phyloP scores from a whole-genome alignment of 1,284 basidiomycete species.

The Chondrostereum purpureum region DNA sequence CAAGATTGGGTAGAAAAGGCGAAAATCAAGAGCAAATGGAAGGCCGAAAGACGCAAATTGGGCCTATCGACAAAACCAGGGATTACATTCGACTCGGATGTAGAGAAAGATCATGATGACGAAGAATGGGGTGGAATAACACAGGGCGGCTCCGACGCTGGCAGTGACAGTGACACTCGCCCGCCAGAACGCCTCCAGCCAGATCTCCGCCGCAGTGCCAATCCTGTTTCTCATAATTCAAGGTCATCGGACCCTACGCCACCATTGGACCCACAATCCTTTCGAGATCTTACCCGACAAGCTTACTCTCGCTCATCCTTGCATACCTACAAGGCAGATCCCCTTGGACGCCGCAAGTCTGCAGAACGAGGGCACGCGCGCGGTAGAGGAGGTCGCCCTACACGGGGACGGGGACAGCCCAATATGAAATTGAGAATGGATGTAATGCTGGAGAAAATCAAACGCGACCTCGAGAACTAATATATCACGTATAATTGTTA shows the following conservation, averaged over 20 bases:
- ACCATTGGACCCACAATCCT: constrained; percentile 19
- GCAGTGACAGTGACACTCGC: no score
- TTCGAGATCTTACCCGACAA: constrained; percentile 53
- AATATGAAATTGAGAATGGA: constrained; percentile 77
- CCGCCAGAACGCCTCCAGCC: no score
- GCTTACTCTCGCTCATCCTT: constrained; percentile 56
- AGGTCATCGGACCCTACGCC: constrained; percentile 8
- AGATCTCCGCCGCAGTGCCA: no score
- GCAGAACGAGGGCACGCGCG: constrained; percentile 15
- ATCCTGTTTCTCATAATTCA: constrained; percentile 3
- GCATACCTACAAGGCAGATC: constrained; percentile 49
- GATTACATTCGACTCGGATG: constrained; percentile 16
- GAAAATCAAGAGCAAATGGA: constrained; percentile 76
- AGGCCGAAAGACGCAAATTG: constrained; percentile 63
- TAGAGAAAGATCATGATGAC: constrained; percentile 15
- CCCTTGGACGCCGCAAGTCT: constrained; percentile 17
- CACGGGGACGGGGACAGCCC: constrained; percentile 50
- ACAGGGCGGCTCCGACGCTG: not conserved
- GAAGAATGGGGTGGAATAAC: constrained; percentile 11
- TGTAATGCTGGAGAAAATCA: constrained; percentile 72
- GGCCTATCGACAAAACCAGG: no score
- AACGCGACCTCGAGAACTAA: constrained; percentile 36
- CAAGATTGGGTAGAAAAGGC: constrained; percentile 65
- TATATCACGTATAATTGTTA: constrained; percentile 21
- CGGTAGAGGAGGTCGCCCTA: constrained; percentile 15